Percentiles rank a stretch among this genome's conserved stretches.
These are phyloP conservation scores for Aspergillus sp. DNA, from an alignment of 2,329 filamentous ascomycete species.

Conservation along the genomic window DNA sequence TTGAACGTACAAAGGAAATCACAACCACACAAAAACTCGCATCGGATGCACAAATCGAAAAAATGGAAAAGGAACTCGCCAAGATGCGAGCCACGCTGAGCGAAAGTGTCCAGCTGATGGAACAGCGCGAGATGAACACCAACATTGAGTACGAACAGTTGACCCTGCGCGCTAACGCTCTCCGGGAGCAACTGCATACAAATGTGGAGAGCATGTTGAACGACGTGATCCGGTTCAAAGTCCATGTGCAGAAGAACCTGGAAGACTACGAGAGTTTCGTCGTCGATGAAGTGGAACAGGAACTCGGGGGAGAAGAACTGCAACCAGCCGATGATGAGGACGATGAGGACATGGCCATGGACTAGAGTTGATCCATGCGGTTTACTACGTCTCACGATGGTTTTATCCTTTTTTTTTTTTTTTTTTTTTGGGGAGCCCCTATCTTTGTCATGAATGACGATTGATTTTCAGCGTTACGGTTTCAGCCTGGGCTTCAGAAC, in stretches of 20 bases:
- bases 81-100: constrained; percentile 78
- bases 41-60: constrained; percentile 90
- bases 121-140: constrained; percentile 91
- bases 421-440: neutral
- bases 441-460: constrained; percentile 2
- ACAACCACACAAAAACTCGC: constrained; percentile 80
- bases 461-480: neutral
- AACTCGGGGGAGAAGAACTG: constrained; percentile 58
- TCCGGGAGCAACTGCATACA: constrained; percentile 95
- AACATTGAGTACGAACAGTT: constrained; percentile 95
- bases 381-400: neutral
- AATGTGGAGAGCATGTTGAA: constrained; percentile 94
- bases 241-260: constrained; percentile 84
- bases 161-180: constrained; percentile 68
- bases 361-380: neutral
- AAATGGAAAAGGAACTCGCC: constrained; percentile 96
- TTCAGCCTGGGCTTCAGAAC: no score
- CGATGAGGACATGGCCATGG: constrained; percentile 5
- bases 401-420: constrained; percentile 1
- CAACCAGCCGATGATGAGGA: constrained; percentile 25
- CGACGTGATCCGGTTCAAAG: constrained; percentile 97
- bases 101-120: constrained; percentile 83
- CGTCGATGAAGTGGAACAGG: constrained; percentile 82
- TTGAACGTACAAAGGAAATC: constrained; percentile 84
- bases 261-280: constrained; percentile 94